Base-by-base conservation (phyloP, 352 stramenopile genomes). In the Globisporangium paddicum region DNA sequence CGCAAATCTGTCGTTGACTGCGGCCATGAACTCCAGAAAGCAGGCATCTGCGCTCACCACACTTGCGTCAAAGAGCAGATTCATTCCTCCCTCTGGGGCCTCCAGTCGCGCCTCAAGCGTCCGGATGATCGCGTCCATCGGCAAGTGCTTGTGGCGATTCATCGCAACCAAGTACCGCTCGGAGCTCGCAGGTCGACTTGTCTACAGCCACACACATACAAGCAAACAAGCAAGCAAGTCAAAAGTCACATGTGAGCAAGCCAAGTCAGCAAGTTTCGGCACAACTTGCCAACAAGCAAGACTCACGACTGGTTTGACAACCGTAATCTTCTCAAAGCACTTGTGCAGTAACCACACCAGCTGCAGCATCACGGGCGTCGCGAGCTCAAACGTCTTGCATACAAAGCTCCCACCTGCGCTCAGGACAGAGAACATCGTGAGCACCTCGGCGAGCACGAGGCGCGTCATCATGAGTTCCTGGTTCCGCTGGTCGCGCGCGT, bases 341-440 rank as follows among this genome's bases (percentile, higher is more conserved):
- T 73, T 64, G 50, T 89, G 69, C 18, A 94, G 40, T 2, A 92
- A 28, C 75, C 77, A 90, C 16, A 81, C 67, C 6, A 94, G 66
- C 46, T 89, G 54, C 18, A 88, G 48, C 74, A 89, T 90, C 7
- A 76, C 38, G 10, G 71, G 64, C 5, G 76, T 86, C 28, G 73
- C 61, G 11, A 94, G 37, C 41, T 94, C 84, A 50, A 94, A 94
- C 18, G 84, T 89, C 68, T 94, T 94, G 63, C 80, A 90, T 10
- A 87, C 58, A 59, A 94, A 92, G 47, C 76, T 73, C 10, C 84
- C 84, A 30, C 67, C 63, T 0, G 65, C 21, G 3, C 60, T 53
- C 16, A 94, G 58, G 1, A 90, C 65, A 8, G 26, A 32, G 32
- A 88, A 76, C 84, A 89, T 90, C 9, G 75, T 61, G 4, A 89